These are phyloP conservation scores for Ceratopteris richardii DNA, from an alignment of 75 land plant species.

Conservation along the genomic window DNA sequence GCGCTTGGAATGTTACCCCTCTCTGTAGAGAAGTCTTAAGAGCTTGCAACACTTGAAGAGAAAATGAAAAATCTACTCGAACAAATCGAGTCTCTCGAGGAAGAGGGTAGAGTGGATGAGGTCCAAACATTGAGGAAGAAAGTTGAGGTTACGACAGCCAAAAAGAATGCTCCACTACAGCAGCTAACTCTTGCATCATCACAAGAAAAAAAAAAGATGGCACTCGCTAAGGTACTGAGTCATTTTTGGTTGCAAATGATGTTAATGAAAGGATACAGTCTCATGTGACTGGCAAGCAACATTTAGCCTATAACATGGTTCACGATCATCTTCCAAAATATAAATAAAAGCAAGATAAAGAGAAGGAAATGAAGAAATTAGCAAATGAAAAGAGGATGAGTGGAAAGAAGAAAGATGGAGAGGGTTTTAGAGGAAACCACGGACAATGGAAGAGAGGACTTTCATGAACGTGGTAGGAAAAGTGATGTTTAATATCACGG, in stretches of 20 bases:
- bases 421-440: constrained; percentile 38
- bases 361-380: constrained; percentile 50
- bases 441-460: constrained; percentile 31
- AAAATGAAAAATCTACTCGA: constrained; percentile 84
- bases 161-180: constrained; percentile 63
- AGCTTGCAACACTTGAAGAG: constrained; percentile 70
- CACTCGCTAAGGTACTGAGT: constrained; percentile 80
- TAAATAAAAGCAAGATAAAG: constrained; percentile 16
- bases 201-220: constrained; percentile 95
- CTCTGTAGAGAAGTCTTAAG: constrained; percentile 75
- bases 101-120: constrained; percentile 93
- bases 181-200: constrained; percentile 43
- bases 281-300: constrained; percentile 91
- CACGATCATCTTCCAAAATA: constrained; percentile 64
- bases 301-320: constrained; percentile 84
- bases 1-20: constrained; percentile 38
- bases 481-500: constrained; percentile 23
- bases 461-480: constrained; percentile 10
- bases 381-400: constrained; percentile 63
- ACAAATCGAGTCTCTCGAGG: constrained; percentile 80
- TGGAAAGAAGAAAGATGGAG: constrained; percentile 45
- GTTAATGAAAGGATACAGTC: constrained; percentile 90
- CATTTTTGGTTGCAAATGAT: constrained; percentile 92
- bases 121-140: constrained; percentile 94
- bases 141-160: constrained; percentile 71